phyloP scores from a whole-genome alignment of 805 yeast genomes.

The Lipomyces orientalis region DNA sequence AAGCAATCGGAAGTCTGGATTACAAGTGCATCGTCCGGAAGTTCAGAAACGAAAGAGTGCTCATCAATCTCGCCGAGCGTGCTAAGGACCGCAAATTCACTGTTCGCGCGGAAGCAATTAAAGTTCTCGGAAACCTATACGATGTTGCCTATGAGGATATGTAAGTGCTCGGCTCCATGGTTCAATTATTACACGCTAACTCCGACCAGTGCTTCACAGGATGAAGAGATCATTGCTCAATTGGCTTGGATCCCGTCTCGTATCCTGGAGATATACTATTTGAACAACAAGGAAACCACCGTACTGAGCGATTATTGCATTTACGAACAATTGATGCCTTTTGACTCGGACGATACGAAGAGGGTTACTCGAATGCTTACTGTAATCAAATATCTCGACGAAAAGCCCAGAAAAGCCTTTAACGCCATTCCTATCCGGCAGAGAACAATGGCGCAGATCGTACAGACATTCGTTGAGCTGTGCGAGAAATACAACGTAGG shows the following conservation, averaged over 20 bases:
- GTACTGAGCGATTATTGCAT: conserved; percentile 66
- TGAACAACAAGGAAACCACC: conserved; percentile 72
- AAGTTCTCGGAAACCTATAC: conserved; percentile 61
- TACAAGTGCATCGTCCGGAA: conserved; percentile 55
- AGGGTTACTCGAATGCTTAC: conserved; percentile 62
- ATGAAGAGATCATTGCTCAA: conserved; percentile 44
- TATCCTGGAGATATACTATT: conserved; percentile 68
- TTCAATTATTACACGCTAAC: neutral
- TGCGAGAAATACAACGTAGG: conserved; percentile 54
- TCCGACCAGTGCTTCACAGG: conserved; percentile 35
- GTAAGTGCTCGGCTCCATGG: neutral
- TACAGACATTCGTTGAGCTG: conserved; percentile 56
- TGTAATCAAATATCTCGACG: conserved; percentile 57
- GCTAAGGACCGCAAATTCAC: conserved; percentile 72
- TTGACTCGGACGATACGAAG: conserved; percentile 48
- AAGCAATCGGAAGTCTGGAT: conserved; percentile 53
- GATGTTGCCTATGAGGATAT: conserved; percentile 51
- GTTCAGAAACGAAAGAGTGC: conserved; percentile 54
- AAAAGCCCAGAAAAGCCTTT: conserved; percentile 67
- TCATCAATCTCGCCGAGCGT: conserved; percentile 63
- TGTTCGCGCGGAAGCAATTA: conserved; percentile 66
- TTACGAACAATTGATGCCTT: conserved; percentile 66
- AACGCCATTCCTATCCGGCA: conserved; percentile 74
- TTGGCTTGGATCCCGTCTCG: conserved; percentile 66
- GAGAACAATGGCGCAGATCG: conserved; percentile 59